phyloP scores from a whole-genome alignment of 148 eudicot genomes.

The Spergularia bocconei region DNA sequence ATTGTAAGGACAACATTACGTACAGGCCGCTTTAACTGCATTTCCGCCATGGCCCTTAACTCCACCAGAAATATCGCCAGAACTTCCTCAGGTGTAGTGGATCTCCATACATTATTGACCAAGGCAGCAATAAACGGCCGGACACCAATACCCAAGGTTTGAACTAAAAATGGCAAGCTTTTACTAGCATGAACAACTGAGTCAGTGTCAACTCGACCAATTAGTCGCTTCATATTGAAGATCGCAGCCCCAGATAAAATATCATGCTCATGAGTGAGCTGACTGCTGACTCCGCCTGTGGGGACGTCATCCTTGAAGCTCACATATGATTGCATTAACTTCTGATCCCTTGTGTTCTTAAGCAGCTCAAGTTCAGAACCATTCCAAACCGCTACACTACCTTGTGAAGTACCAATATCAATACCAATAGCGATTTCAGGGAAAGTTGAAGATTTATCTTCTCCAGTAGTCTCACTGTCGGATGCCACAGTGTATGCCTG shows the following conservation, averaged over 20 bases:
- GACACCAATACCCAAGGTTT: slow-evolving; percentile 75
- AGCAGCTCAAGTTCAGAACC: slow-evolving; percentile 78
- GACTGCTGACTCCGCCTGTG: slow-evolving; percentile 61
- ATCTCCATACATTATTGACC: slow-evolving; percentile 76
- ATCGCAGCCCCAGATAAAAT: slow-evolving; percentile 68
- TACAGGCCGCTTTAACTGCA: slow-evolving; percentile 52
- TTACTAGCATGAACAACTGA: slow-evolving; percentile 78
- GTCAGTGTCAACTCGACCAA: slow-evolving; percentile 82
- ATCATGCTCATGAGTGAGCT: slow-evolving; percentile 57
- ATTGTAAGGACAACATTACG: slow-evolving; percentile 63
- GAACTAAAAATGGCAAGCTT: slow-evolving; percentile 74
- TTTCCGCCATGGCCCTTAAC: slow-evolving; percentile 66
- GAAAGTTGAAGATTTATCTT: slow-evolving; percentile 50
- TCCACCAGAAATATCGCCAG: slow-evolving; percentile 80
- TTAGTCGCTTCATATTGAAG: slow-evolving; percentile 74
- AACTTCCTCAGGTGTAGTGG: slow-evolving; percentile 87
- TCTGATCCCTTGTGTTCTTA: slow-evolving; percentile 65
- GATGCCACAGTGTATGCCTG: slow-evolving; percentile 79
- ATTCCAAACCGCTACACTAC: slow-evolving; percentile 81
- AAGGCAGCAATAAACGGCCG: slow-evolving; percentile 82
- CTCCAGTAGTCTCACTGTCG: slow-evolving; percentile 74
- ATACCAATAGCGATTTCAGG: slow-evolving; percentile 80
- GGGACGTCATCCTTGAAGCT: slow-evolving; percentile 78
- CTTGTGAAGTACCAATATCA: slow-evolving; percentile 84
- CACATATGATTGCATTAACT: slow-evolving; percentile 64